Percentiles rank a stretch among this genome's conserved stretches.
These are phyloP conservation scores for Psophocarpus tetragonolobus DNA, from an alignment of 306 rosid genomes.

Conservation along the genomic window DNA sequence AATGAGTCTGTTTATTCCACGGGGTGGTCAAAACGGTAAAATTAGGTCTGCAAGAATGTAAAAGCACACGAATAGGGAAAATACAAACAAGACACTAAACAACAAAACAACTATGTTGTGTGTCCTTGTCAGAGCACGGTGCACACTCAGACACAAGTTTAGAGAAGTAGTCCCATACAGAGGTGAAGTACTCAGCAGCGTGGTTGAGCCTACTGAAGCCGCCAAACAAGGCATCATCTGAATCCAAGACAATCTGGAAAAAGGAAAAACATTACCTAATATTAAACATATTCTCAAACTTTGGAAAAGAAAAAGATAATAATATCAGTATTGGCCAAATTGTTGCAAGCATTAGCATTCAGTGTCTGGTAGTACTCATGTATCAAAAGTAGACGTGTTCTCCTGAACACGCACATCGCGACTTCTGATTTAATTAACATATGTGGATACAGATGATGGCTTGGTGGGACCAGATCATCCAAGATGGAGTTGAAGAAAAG, in stretches of 20 bases:
- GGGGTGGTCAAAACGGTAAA: slow-evolving; percentile 12
- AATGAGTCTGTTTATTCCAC: background rate
- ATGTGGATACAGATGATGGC: background rate
- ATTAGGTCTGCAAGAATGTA: slow-evolving; percentile 16
- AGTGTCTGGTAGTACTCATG: background rate
- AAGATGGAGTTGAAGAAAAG: background rate
- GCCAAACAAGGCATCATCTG: slow-evolving; percentile 73
- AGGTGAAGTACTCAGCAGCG: slow-evolving; percentile 66
- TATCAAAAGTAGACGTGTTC: slow-evolving; percentile 13
- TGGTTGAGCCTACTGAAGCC: slow-evolving; percentile 73
- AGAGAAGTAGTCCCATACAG: slow-evolving; percentile 49
- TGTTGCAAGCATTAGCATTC: background rate
- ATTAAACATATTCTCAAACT: background rate
- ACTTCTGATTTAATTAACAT: background rate
- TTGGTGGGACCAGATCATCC: background rate
- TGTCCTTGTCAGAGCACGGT: background rate
- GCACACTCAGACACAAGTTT: background rate
- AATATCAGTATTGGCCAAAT: background rate
- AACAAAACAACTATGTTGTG: background rate
- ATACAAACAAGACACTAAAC: slow-evolving; percentile 5
- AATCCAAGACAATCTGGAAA: slow-evolving; percentile 85
- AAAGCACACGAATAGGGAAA: slow-evolving; percentile 3
- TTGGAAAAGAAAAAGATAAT: background rate
- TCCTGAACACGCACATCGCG: too few species aligned
- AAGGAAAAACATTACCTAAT: background rate